Percentiles rank a stretch among this genome's conserved stretches.
Conservation (phyloP, 2,329 filamentous ascomycete genomes). For the Sodiomyces alkalinus region DNA sequence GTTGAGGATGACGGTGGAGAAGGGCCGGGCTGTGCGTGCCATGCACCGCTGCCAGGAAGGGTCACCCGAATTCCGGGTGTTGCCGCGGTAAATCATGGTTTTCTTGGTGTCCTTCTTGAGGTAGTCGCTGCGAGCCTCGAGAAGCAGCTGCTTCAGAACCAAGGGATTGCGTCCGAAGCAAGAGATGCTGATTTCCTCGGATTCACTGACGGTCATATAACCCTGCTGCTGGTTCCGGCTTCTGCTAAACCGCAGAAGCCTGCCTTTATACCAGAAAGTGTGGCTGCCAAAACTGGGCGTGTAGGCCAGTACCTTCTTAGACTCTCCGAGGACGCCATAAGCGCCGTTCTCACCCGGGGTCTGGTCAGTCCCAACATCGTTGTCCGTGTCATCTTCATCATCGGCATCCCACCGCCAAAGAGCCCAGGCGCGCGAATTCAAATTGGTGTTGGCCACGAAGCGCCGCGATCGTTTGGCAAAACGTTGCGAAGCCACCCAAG, state of each 20-base stretch:
- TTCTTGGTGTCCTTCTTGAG: conserved; percentile 42
- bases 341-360: conserved; percentile 9
- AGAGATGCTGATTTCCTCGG: conserved; percentile 43
- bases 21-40: conserved; percentile 42
- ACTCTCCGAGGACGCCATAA: conserved; percentile 9
- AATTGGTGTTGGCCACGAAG: conserved; percentile 49
- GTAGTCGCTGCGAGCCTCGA: conserved; percentile 40
- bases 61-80: conserved; percentile 24
- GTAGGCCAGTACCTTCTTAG: conserved; percentile 39
- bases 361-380: conserved; percentile 22
- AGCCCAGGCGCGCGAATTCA: conserved; percentile 36
- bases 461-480: conserved; percentile 44
- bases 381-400: conserved; percentile 29
- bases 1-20: conserved; percentile 51
- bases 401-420: conserved; percentile 29
- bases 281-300: conserved; percentile 54
- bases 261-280: conserved; percentile 51
- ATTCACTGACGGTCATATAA: conserved; percentile 28
- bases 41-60: conserved; percentile 46
- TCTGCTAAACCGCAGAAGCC: conserved; percentile 42
- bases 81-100: conserved; percentile 50
- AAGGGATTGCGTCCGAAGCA: conserved; percentile 46
- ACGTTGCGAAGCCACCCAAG: conserved; percentile 48
- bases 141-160: conserved; percentile 45
- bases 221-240: conserved; percentile 28